Conservation (phyloP, 192 early-diverging fungal species). For the Coemansia sp. region DNA sequence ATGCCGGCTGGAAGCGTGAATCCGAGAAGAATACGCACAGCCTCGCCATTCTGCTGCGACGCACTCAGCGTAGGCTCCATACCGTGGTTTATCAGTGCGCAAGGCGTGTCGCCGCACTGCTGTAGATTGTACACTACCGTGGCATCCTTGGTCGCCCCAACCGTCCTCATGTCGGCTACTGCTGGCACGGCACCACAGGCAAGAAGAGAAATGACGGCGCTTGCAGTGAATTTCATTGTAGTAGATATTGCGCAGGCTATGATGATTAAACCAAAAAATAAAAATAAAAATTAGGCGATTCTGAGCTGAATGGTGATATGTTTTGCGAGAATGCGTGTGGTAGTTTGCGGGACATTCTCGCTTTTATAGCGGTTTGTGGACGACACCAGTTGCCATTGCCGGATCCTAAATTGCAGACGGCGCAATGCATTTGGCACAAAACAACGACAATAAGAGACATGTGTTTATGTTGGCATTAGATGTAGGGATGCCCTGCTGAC, state of each 20-base stretch:
- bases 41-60: slow-evolving; percentile 9
- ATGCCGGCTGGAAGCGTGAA: slow-evolving; percentile 13
- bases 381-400: neutral
- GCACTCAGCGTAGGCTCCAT: slow-evolving; percentile 20
- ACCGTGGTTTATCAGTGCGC: slow-evolving; percentile 20
- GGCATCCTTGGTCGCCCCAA: slow-evolving; percentile 19
- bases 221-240: neutral
- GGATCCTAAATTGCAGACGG: neutral
- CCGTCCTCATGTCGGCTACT: neutral
- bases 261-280: neutral
- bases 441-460: neutral
- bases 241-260: neutral
- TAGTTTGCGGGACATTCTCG: neutral
- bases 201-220: slow-evolving; percentile 1
- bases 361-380: neutral
- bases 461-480: neutral
- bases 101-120: slow-evolving; percentile 17
- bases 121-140: slow-evolving; percentile 11
- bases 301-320: neutral
- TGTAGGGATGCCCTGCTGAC: neutral
- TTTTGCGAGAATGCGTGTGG: neutral
- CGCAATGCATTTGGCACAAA: neutral
- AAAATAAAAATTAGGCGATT: neutral
- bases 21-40: slow-evolving; percentile 12
- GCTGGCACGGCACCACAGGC: neutral